Evolutionary conservation across 2,329 filamentous ascomycete genomes (phyloP).

Genomic region (Coleophoma cylindrospora): DNA sequence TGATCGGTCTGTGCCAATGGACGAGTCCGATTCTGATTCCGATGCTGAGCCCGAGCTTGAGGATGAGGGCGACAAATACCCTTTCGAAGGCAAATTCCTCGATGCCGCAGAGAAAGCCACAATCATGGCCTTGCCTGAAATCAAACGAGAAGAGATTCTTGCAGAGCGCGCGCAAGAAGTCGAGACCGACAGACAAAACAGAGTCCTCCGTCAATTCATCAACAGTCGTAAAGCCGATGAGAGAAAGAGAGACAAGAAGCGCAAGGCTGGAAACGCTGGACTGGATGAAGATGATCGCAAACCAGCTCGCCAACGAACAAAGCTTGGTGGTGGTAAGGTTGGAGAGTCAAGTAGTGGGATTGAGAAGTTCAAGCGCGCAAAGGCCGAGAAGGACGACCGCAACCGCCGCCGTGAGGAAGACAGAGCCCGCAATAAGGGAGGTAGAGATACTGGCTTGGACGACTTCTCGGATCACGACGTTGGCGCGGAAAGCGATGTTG

Average conservation of each 20-base stretch:
- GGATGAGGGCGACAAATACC: constrained; percentile 65
- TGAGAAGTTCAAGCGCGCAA: constrained; percentile 59
- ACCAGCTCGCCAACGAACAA: constrained; percentile 66
- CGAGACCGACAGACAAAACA: constrained; percentile 76
- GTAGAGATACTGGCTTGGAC: constrained; percentile 39
- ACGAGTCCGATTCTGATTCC: constrained; percentile 78
- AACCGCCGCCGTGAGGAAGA: constrained; percentile 59
- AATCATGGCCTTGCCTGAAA: constrained; percentile 83
- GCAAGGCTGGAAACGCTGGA: constrained; percentile 75
- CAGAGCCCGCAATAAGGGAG: constrained; percentile 45
- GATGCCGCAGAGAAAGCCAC: constrained; percentile 68
- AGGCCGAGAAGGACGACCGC: constrained; percentile 61
- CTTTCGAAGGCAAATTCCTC: constrained; percentile 81
- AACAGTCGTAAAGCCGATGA: constrained; percentile 59
- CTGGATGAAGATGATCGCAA: constrained; percentile 74
- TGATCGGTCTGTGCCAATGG: constrained; percentile 80
- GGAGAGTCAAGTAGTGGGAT: constrained; percentile 69
- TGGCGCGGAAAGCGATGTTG: constrained; percentile 74
- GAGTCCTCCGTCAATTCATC: constrained; percentile 73
- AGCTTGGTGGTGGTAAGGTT: constrained; percentile 58
- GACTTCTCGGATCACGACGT: constrained; percentile 55
- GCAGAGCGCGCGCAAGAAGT: constrained; percentile 82
- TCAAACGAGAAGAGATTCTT: constrained; percentile 85
- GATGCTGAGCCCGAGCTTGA: constrained; percentile 47
- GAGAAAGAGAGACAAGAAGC: constrained; percentile 55